phyloP scores from a whole-genome alignment of 176 grass and related monocot species.

The Otatea glauca region DNA sequence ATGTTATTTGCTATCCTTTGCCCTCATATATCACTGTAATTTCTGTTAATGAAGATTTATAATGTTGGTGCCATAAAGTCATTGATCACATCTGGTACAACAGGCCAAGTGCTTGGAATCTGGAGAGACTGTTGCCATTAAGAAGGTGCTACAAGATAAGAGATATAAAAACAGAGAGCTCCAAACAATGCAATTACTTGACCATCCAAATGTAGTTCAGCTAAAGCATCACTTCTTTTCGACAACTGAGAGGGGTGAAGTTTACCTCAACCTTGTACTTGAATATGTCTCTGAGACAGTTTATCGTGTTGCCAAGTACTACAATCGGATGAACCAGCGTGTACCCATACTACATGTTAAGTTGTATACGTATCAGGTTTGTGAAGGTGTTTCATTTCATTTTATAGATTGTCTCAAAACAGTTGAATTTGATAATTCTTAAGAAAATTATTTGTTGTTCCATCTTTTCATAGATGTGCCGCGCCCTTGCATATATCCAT shows the following conservation, averaged over 20 bases:
- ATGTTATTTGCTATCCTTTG: slow-evolving; percentile 8
- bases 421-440: slow-evolving; percentile 8
- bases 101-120: slow-evolving; percentile 92
- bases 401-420: neutral
- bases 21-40: slow-evolving; percentile 22
- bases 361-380: slow-evolving; percentile 86
- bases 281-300: slow-evolving; percentile 89
- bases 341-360: slow-evolving; percentile 82
- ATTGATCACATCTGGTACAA: slow-evolving; percentile 45
- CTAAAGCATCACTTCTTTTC: slow-evolving; percentile 97
- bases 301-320: slow-evolving; percentile 81
- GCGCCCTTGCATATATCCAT: slow-evolving; percentile 86
- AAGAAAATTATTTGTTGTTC: slow-evolving; percentile 32
- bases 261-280: slow-evolving; percentile 94
- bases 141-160: slow-evolving; percentile 98
- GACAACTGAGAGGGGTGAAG: slow-evolving; percentile 83
- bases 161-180: slow-evolving; percentile 97
- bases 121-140: slow-evolving; percentile 89
- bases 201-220: slow-evolving; percentile 92
- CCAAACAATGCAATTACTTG: slow-evolving; percentile 89
- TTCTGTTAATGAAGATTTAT: slow-evolving; percentile 24
- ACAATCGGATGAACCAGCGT: slow-evolving; percentile 80
- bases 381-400: slow-evolving; percentile 34
- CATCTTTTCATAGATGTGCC: slow-evolving; percentile 75
- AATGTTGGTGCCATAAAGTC: slow-evolving; percentile 22